Conservation (phyloP, 2,329 filamentous ascomycete species). For the Ustulina deusta region DNA sequence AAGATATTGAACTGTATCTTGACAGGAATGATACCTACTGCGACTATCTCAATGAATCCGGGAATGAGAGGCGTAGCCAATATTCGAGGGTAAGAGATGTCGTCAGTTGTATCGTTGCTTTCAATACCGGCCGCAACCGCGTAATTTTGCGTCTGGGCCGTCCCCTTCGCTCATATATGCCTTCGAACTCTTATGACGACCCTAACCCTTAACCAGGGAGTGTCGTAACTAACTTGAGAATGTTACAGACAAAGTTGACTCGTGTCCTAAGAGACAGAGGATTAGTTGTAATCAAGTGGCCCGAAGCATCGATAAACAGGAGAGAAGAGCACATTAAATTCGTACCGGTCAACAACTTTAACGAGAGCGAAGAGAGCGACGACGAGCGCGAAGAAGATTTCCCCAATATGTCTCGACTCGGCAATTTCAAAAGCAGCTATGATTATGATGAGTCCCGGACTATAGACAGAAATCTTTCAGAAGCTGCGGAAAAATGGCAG, state of each 20-base stretch:
- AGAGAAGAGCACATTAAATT: fast-evolving
- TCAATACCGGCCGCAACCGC: not conserved
- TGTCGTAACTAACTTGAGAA: constrained; percentile 1
- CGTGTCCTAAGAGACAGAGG: constrained; percentile 28
- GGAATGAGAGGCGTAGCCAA: not conserved
- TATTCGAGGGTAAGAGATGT: constrained; percentile 30
- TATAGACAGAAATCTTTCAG: not conserved
- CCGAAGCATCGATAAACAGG: not conserved
- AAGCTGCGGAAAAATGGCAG: constrained; percentile 8
- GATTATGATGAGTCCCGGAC: not conserved
- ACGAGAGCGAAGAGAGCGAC: constrained; percentile 39
- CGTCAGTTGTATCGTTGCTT: not conserved
- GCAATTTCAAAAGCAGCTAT: constrained; percentile 1
- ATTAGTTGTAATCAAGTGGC: constrained; percentile 30
- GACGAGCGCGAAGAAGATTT: constrained; percentile 30
- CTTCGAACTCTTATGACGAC: not conserved
- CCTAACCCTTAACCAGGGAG: not conserved
- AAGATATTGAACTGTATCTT: not conserved
- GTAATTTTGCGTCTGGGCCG: not conserved
- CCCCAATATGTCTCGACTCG: constrained; percentile 11
- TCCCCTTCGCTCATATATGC: not conserved
- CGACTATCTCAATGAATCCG: not conserved
- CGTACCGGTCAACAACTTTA: constrained; percentile 18
- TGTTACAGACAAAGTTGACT: constrained; percentile 22
- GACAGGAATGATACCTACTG: not conserved